phyloP scores from a whole-genome alignment of 768 basidiomycete species.

The Suillus luteus region DNA sequence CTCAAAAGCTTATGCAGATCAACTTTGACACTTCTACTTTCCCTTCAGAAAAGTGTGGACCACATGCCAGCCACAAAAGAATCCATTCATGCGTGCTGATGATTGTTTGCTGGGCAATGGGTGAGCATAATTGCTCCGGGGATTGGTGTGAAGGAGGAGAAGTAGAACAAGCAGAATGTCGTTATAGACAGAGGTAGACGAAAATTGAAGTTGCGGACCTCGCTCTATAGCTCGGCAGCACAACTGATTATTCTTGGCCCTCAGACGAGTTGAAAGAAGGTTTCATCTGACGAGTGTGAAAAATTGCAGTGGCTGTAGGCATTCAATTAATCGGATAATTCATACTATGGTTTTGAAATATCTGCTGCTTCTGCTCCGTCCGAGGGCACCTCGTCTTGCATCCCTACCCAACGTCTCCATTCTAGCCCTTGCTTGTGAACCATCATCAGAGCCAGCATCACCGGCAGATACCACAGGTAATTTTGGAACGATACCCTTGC shows the following conservation, averaged over 20 bases:
- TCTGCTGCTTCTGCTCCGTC: neutral
- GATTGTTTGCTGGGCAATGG: neutral
- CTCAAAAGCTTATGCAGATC: neutral
- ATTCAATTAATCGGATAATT: neutral
- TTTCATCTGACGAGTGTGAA: neutral
- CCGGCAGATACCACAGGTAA: slow-evolving; percentile 89
- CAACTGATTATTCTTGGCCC: neutral
- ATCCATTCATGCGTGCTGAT: neutral
- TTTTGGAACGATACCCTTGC: slow-evolving; percentile 80
- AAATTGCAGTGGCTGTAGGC: neutral
- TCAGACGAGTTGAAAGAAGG: neutral
- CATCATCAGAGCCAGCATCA: slow-evolving; percentile 92
- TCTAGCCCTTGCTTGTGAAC: slow-evolving; percentile 86
- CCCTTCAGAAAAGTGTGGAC: neutral
- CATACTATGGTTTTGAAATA: neutral
- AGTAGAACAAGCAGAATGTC: neutral
- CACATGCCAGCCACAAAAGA: neutral
- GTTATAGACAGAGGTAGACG: neutral
- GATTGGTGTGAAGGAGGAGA: neutral
- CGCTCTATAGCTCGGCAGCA: neutral
- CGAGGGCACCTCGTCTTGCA: neutral
- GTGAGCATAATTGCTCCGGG: neutral
- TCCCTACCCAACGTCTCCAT: slow-evolving; percentile 67
- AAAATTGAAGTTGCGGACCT: neutral
- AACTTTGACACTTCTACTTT: neutral